Evolutionary conservation across 2,329 filamentous ascomycete species (phyloP), one percentile per base, ranked within the genome.

Genomic region (Aspergillus fumigatus): DNA sequence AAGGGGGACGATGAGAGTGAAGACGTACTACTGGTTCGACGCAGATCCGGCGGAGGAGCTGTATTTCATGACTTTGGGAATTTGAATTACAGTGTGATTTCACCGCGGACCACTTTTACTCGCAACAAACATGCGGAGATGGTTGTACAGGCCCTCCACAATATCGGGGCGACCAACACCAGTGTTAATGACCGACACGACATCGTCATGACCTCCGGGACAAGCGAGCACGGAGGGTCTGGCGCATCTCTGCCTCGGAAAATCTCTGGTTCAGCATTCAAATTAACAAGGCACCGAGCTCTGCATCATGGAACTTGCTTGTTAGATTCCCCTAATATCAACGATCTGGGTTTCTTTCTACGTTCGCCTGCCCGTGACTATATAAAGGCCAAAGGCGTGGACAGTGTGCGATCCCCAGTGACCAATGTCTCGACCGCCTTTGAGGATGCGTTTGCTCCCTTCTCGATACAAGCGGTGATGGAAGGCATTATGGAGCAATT

Each of bases 41-140:
- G 94, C 19, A 85, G 93, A 51, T 92, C 88, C 23, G 94, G 94
- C 27, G 94, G 94, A 50, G 94, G 94, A 48, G 86, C 94, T 1
- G 94, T 99, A 52, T 97, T 96, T 70, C 94, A 99, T 73, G 94
- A 97, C 72, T 75, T 80, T 45, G 93, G 93, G 54, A 99, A 99
- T 71, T 83, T 96, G 64, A 99, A 99, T 75, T 99, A 92, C 81
- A 89, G 88, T 70, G 90, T 97, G 54, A 95, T 96, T 50, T 91
- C 87, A 61, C 92, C 92, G 1, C 84, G 89, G 0, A 79, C 80
- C 0, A 76, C 75, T 0, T 97, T 97, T 70, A 88, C 93, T 60
- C 84, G 94, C 29, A 84, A 96, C 77, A 89, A 84, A 69, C 90
- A 97, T 76, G 93, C 92, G 14, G 85, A 91, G 69, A 96, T 97